phyloP scores from a whole-genome alignment of 257 asterid species.

The Solanum virginianum region DNA sequence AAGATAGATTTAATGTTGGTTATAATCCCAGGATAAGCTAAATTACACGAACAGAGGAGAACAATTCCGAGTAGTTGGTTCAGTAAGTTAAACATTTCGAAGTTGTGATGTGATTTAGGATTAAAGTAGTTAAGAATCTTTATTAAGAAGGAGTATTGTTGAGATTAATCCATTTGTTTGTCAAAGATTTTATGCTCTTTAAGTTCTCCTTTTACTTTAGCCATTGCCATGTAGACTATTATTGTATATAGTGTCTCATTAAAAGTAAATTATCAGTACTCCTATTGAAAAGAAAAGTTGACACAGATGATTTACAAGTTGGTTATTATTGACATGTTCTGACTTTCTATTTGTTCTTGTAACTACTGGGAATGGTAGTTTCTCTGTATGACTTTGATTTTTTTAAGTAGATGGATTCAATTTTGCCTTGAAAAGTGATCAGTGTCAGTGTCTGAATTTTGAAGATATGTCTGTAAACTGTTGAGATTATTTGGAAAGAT shows the following conservation, averaged over 20 bases:
- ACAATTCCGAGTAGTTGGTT: not conserved
- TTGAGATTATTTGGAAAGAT: conserved; percentile 19
- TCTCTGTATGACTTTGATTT: not conserved
- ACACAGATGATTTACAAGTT: not conserved
- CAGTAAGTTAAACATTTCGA: not conserved
- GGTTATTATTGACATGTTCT: not conserved
- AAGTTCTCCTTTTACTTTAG: not conserved
- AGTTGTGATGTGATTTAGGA: not conserved
- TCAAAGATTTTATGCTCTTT: not conserved
- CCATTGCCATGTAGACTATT: not conserved
- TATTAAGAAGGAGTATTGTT: not conserved
- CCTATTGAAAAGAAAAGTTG: not conserved
- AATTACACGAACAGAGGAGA: not conserved
- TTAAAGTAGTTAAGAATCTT: not conserved
- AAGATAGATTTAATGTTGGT: not conserved
- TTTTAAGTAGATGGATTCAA: not conserved
- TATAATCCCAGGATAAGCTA: not conserved
- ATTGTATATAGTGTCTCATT: too few species aligned
- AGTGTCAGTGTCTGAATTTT: not conserved
- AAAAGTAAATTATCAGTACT: too few species aligned
- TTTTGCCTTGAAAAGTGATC: not conserved
- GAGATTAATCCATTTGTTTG: not conserved
- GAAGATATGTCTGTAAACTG: not conserved
- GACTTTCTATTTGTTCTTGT: not conserved
- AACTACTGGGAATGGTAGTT: not conserved